Percentiles rank a stretch among this genome's conserved stretches.
These are phyloP conservation scores for Euphrasia confusa DNA, from an alignment of 257 asterid genomes.

Conservation along the genomic window DNA sequence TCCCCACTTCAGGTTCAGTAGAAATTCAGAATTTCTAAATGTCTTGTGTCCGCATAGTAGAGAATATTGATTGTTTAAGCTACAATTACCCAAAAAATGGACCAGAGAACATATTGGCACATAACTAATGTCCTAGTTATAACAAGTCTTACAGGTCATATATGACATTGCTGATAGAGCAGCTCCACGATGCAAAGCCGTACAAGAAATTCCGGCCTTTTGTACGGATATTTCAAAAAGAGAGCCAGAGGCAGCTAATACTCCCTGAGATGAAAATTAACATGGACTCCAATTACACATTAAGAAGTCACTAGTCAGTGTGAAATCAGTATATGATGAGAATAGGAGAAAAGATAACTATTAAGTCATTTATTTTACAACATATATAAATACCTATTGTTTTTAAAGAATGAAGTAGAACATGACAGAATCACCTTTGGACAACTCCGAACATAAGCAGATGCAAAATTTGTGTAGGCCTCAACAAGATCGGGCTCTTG, in stretches of 20 bases:
- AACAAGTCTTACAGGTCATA: constrained; percentile 59
- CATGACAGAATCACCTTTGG: constrained; percentile 51
- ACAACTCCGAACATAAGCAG: constrained; percentile 65
- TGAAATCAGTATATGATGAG: constrained; percentile 8
- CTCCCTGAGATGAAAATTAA: constrained; percentile 51
- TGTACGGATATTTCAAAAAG: constrained; percentile 74
- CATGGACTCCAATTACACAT: constrained; percentile 7
- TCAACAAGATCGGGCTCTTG: constrained; percentile 95
- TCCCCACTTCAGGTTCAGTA: neutral
- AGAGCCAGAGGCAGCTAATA: constrained; percentile 69
- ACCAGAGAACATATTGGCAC: neutral
- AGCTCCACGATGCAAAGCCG: constrained; percentile 95
- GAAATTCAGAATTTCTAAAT: constrained; percentile 12
- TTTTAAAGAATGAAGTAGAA: constrained; percentile 16
- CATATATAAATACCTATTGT: neutral
- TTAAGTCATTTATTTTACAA: neutral
- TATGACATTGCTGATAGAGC: constrained; percentile 87
- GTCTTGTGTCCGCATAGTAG: neutral
- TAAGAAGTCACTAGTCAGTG: constrained; percentile 2
- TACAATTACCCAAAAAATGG: neutral
- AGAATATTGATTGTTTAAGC: constrained; percentile 1
- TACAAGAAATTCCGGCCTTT: constrained; percentile 86
- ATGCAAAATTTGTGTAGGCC: constrained; percentile 74
- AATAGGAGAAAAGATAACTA: constrained; percentile 5
- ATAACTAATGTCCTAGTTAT: constrained; percentile 12